phyloP scores from a whole-genome alignment of 2,329 filamentous ascomycete genomes.

The Pseudogymnoascus sp. region DNA sequence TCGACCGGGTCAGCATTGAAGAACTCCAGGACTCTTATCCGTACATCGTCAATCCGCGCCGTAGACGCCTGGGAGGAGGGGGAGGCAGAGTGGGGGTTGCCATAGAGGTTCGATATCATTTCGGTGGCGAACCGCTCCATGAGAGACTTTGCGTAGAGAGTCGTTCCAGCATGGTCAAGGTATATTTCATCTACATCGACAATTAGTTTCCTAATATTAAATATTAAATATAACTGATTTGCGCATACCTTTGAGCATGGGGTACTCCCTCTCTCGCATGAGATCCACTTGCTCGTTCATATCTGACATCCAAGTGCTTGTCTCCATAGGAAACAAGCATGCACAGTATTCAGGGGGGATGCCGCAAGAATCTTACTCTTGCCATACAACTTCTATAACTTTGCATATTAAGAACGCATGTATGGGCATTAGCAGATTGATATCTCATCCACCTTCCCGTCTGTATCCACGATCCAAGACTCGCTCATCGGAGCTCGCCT shows the following conservation, averaged over 20 bases:
- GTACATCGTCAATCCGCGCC: constrained; percentile 66
- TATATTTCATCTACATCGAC: constrained; percentile 59
- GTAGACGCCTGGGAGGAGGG: constrained; percentile 72
- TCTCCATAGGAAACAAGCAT: background rate
- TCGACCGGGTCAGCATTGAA: constrained; percentile 75
- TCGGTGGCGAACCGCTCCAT: constrained; percentile 73
- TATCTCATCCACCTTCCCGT: background rate
- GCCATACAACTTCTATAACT: background rate
- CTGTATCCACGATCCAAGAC: background rate
- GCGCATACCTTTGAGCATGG: constrained; percentile 58
- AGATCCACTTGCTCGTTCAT: constrained; percentile 13
- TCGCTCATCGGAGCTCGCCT: constrained; percentile 10
- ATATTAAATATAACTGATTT: background rate
- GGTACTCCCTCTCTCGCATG: constrained; percentile 57
- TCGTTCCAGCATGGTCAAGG: constrained; percentile 94
- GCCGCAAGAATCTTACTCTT: constrained; percentile 8
- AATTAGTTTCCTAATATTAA: background rate
- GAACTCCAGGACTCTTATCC: constrained; percentile 64
- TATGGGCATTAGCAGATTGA: background rate
- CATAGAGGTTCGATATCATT: constrained; percentile 72
- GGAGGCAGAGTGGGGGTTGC: constrained; percentile 88
- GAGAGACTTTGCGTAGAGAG: constrained; percentile 70
- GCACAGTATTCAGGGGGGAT: background rate
- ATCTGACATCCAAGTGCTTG: background rate
- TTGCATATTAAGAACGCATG: background rate